phyloP scores from a whole-genome alignment of 768 basidiomycete genomes.

The Sistotremastrum niveocremeum region DNA sequence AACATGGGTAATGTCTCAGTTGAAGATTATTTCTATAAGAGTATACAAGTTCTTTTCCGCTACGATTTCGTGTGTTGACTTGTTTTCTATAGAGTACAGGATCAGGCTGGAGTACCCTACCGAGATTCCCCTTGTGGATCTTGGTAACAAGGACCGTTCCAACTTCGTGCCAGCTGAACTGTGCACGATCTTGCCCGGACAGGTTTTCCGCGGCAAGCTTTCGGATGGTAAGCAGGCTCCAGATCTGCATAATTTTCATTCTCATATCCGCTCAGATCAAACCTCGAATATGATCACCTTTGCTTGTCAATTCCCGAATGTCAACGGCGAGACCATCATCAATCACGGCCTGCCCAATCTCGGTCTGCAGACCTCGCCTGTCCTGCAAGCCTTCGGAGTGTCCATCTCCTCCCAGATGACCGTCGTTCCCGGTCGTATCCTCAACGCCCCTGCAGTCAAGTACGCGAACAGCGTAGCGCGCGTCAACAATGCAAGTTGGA shows the following conservation, averaged over 20 bases:
- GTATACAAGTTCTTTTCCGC: constrained; percentile 26
- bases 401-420: constrained; percentile 44
- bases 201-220: constrained; percentile 43
- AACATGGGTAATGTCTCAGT: constrained; percentile 42
- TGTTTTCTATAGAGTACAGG: constrained; percentile 35
- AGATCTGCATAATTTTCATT: no score
- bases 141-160: constrained; percentile 31
- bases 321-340: constrained; percentile 46
- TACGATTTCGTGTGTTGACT: constrained; percentile 1
- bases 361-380: constrained; percentile 26
- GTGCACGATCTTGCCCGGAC: constrained; percentile 42
- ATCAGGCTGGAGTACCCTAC: constrained; percentile 33
- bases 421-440: constrained; percentile 49
- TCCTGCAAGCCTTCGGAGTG: constrained; percentile 44
- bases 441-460: constrained; percentile 41
- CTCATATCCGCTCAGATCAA: constrained; percentile 18
- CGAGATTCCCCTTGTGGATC: constrained; percentile 45
- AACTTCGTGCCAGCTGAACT: constrained; percentile 54
- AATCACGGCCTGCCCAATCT: constrained; percentile 43
- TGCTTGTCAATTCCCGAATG: constrained; percentile 49
- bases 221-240: constrained; percentile 18
- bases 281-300: constrained; percentile 57
- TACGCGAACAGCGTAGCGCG: constrained; percentile 29
- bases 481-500: constrained; percentile 58
- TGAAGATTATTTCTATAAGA: constrained; percentile 46